Evolutionary conservation across 2,329 filamentous ascomycete species (phyloP).

Genomic region (Pleurostoma richardsiae): DNA sequence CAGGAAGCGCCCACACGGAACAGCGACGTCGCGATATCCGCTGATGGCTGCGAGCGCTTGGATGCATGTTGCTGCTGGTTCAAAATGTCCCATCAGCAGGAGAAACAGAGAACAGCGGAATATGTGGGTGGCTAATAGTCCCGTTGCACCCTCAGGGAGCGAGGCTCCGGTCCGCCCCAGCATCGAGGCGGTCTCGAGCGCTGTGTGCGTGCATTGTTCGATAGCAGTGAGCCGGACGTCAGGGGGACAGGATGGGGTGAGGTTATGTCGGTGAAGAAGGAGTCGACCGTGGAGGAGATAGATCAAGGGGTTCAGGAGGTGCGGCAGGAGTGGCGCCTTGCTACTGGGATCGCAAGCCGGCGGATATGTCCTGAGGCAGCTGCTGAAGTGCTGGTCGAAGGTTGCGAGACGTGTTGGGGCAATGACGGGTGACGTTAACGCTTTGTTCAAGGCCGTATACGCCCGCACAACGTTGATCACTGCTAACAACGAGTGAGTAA

Average conservation of each 20-base stretch:
- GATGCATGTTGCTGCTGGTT: slow-evolving; percentile 67
- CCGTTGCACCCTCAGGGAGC: slow-evolving; percentile 63
- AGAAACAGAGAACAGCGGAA: slow-evolving; percentile 84
- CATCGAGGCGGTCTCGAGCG: slow-evolving; percentile 73
- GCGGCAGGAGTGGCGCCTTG: slow-evolving; percentile 64
- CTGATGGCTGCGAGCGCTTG: slow-evolving; percentile 68
- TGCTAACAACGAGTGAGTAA: slow-evolving; percentile 69
- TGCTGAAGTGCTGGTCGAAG: slow-evolving; percentile 76
- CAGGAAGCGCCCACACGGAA: slow-evolving; percentile 75
- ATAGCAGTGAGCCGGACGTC: slow-evolving; percentile 67
- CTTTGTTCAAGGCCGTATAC: slow-evolving; percentile 67
- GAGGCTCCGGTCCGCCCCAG: slow-evolving; percentile 61
- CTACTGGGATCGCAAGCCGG: slow-evolving; percentile 65
- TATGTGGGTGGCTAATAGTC: slow-evolving; percentile 74
- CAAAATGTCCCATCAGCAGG: slow-evolving; percentile 67
- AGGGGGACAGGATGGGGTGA: slow-evolving; percentile 64
- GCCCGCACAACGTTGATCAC: slow-evolving; percentile 78
- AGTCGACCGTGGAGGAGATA: slow-evolving; percentile 81
- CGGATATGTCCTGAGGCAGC: slow-evolving; percentile 72
- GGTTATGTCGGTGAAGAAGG: slow-evolving; percentile 81
- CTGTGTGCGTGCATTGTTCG: slow-evolving; percentile 68
- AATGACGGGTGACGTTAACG: slow-evolving; percentile 63
- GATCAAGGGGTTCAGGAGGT: slow-evolving; percentile 68
- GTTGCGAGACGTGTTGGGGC: slow-evolving; percentile 63
- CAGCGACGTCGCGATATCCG: slow-evolving; percentile 65